Evolutionary conservation across 2,329 filamentous ascomycete species (phyloP).

Genomic region (Cercospora sojina): DNA sequence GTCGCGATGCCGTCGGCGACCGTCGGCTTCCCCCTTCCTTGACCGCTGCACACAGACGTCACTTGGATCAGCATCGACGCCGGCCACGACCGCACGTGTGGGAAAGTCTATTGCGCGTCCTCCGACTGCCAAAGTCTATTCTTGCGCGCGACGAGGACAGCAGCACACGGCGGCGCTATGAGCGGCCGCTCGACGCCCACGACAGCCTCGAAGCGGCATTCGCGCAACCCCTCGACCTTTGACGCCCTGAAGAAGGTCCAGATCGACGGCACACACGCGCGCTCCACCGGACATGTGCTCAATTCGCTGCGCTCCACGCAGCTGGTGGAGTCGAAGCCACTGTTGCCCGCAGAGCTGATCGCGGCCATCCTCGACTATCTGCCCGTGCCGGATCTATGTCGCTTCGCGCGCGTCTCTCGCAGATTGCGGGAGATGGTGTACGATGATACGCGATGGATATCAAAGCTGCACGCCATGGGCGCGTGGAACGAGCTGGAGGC

Average conservation of each 20-base stretch:
- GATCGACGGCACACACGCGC: constrained; percentile 24
- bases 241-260: constrained; percentile 33
- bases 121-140: neutral
- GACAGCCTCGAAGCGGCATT: constrained; percentile 25
- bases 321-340: constrained; percentile 74
- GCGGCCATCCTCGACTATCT: constrained; percentile 86
- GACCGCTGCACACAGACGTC: neutral
- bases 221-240: constrained; percentile 33
- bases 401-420: constrained; percentile 78
- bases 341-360: constrained; percentile 88
- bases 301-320: constrained; percentile 75
- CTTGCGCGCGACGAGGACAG: neutral
- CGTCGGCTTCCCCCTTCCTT: neutral
- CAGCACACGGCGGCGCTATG: constrained; percentile 19
- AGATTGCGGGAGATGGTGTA: constrained; percentile 98
- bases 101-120: neutral
- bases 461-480: constrained; percentile 78
- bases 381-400: constrained; percentile 78
- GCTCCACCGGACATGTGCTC: constrained; percentile 55
- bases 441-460: constrained; percentile 93
- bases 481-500: constrained; percentile 92
- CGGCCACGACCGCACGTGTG: constrained; percentile 1
- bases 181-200: constrained; percentile 28
- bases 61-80: neutral
- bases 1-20: neutral